These are phyloP conservation scores for Microcyclosporella mali DNA, from an alignment of 2,329 filamentous ascomycete species.

Conservation along the genomic window DNA sequence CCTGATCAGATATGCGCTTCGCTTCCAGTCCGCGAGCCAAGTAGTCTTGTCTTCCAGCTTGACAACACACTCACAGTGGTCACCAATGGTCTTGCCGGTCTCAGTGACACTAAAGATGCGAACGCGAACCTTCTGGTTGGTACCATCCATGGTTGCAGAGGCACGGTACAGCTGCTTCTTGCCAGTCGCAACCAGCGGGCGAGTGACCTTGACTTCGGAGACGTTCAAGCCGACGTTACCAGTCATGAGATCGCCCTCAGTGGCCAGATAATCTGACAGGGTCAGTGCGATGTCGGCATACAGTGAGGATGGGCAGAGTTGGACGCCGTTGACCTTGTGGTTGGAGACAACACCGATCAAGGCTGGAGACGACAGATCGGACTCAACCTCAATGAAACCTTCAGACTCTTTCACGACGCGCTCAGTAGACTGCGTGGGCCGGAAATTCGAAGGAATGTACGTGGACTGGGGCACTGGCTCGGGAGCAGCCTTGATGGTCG, in stretches of 20 bases:
- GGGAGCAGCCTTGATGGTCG: constrained; percentile 19
- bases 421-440: not conserved
- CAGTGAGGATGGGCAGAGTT: constrained; percentile 33
- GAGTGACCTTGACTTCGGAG: constrained; percentile 4
- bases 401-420: constrained; percentile 5
- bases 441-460: too few species aligned
- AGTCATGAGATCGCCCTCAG: not conserved
- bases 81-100: constrained; percentile 1
- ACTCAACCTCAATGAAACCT: constrained; percentile 22
- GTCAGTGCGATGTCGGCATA: constrained; percentile 33
- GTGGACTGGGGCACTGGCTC: not conserved
- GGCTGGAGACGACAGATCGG: constrained; percentile 38
- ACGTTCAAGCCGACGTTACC: constrained; percentile 6
- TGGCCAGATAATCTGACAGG: constrained; percentile 24
- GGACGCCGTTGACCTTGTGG: constrained; percentile 41
- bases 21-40: constrained; percentile 1
- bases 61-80: constrained; percentile 8
- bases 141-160: not conserved
- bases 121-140: not conserved
- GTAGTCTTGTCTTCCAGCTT: constrained; percentile 1
- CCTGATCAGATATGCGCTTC: not conserved
- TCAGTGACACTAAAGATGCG: not conserved
- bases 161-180: not conserved
- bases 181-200: constrained; percentile 3
- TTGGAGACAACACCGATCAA: constrained; percentile 36